Evolutionary conservation across 495 filamentous ascomycete species (phyloP), one percentile per base, ranked within the genome.

Genomic region (Elasticomyces elasticus): DNA sequence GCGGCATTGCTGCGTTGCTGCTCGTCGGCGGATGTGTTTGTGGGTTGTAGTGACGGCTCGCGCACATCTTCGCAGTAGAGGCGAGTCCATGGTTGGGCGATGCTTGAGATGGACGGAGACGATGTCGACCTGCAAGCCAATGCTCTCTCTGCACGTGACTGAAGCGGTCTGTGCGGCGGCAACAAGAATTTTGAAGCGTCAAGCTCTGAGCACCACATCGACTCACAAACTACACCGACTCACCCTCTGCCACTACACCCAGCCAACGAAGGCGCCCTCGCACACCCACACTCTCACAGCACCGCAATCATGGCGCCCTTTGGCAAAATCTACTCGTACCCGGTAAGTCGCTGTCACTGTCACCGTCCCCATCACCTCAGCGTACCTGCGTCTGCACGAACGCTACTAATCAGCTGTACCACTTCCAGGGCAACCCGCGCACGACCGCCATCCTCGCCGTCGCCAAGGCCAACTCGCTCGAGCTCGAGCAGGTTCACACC

Each of bases 391-490:
- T 19, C 10, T 48, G 41, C 10, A 37, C 10, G 31, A 37, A 37
- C n/a, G 40, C n/a, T 43, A 43, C 12, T 22, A 7, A 43, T 19
- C 15, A 13, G 19, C 42, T 5, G 11, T 33, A 45, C 47, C 60
- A 44, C n/a, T n/a, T n/a, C n/a, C 63, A 96, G 92, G 78, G 76
- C 64, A 95, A 97, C 78, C 74, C 83, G 74, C 90, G 92, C 76
- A 86, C 88, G 67, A 89, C 86, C 69, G 79, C 80, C 62, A 82
- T 94, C 73, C 78, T 80, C 66, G 89, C 87, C 64, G 87, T 95
- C 64, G 94, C 92, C 59, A 96, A 96, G 81, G 87, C 84, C 70
- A 97, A 97, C 74, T 81, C 83, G 65, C 79, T 99, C 62, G 87
- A 96, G 49, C 65, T 99, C 58, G 87, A 97, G 74, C 66, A 87